Evolutionary conservation across 139 green algal species (phyloP), one percentile per base, ranked within the genome.

Genomic region (Spirogloea muscicola): DNA sequence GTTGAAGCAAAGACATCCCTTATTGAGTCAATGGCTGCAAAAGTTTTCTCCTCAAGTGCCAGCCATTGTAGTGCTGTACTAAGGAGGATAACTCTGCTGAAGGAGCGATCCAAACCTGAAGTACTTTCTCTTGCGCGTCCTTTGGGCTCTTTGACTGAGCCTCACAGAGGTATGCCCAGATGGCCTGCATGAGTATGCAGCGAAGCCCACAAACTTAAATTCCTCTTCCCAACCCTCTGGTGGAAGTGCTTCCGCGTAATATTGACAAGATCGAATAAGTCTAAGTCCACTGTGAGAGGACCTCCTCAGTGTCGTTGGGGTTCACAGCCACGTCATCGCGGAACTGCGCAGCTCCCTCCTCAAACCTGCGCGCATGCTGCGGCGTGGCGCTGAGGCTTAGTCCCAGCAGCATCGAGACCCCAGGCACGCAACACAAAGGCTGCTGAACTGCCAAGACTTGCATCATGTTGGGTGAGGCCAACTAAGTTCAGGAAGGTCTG

Each of bases 141-240:
- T 89, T 76, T 1, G 75, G 1, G 0, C 88, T 86, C 41, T 83
- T 7, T 48, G 91, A 36, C 72, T 87, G 86, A 0, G 88, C 89
- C 60, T 97, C 92, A 49, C 84, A 90, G 44, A 97, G 68, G 72
- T 93, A 96, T 0, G 87, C 82, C 91, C 89, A 93, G 57, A 91
- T 91, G 41, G 84, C 62, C 81, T 96, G 91, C 72, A 68, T 38
- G 25, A n/a, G n/a, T n/a, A n/a, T n/a, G n/a, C n/a, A n/a, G n/a
- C n/a, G n/a, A n/a, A n/a, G n/a, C n/a, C n/a, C n/a, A n/a, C n/a
- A n/a, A n/a, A n/a, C n/a, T n/a, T n/a, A n/a, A n/a, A n/a, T n/a
- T n/a, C n/a, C n/a, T n/a, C n/a, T n/a, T n/a, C n/a, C n/a, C n/a
- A n/a, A n/a, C n/a, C n/a, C n/a, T n/a, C n/a, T n/a, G n/a, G n/a